Evolutionary conservation across 2,329 filamentous ascomycete species (phyloP), one percentile per base, ranked within the genome.

Genomic region (Aotearoamyces nothofagi): DNA sequence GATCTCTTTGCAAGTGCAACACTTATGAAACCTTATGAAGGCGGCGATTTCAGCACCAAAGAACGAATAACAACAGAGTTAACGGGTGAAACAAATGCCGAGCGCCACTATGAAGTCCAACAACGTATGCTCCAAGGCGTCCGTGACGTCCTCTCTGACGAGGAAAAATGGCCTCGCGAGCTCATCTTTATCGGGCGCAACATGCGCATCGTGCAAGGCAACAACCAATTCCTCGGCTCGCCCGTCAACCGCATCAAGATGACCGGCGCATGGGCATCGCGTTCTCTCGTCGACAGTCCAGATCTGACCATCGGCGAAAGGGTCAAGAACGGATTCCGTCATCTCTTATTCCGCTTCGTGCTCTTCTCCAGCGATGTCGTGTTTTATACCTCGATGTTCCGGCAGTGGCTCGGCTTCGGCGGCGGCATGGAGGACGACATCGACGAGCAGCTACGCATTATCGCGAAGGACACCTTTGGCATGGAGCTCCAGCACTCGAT

Each of bases 371-470:
- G 74, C 10, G 90, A 96, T 52, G 47, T 92, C 0, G 69, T 78
- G 8, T 98, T 93, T 51, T 92, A 79, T 51, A 78, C 78, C 42
- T 78, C 73, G 42, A 81, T 79, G 56, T 28, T 92, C 5, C 66
- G 72, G 40, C 86, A 96, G 56, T 66, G 69, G 49, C 47, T 94
- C 9, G 80, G 81, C 0, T 53, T 74, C 3, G 83, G 86, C 0
- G 66, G 73, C 7, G 86, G 86, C 0, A 90, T 96, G 79, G 90
- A 96, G 50, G 87, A 94, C 47, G 83, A 87, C 50, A 74, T 96
- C 36, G 90, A 96, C 60, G 67, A 69, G 46, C 69, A 78, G 42
- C 92, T 96, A 84, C 76, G 69, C 53, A 69, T 65, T 33, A 80
- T 94, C 63, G 87, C 86, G 1, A 82, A 79, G 49, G 86, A 92